Percentiles rank a stretch among this genome's conserved stretches.
These are phyloP conservation scores for Ganoderma boninense DNA, from an alignment of 1,284 basidiomycete genomes.

Conservation along the genomic window DNA sequence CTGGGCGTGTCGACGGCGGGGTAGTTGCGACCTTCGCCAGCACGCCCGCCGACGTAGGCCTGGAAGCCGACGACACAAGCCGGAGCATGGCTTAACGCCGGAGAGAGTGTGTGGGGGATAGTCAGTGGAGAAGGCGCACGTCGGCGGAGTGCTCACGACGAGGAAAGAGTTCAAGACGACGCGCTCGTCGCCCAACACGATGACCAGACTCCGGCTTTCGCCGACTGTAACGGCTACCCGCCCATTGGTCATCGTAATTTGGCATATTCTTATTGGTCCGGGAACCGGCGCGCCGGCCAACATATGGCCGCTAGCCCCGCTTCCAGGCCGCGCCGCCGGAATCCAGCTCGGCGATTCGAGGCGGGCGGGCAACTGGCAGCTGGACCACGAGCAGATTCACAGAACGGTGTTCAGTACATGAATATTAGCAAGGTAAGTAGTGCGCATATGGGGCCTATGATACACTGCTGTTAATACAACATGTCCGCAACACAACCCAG, in stretches of 20 bases:
- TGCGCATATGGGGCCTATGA: conserved; percentile 20
- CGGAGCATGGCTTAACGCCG: conserved; percentile 60
- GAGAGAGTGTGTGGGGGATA: conserved; percentile 22
- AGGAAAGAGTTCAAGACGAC: conserved; percentile 31
- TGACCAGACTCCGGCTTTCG: conserved; percentile 39
- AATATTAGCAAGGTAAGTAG: conserved; percentile 4
- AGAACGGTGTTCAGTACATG: neutral
- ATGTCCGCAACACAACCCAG: conserved; percentile 28
- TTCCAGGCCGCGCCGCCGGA: neutral
- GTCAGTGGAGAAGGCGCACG: conserved; percentile 34
- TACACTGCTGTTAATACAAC: conserved; percentile 35
- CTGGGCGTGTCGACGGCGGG: conserved; percentile 50
- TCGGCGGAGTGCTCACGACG: conserved; percentile 39
- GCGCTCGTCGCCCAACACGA: conserved; percentile 36
- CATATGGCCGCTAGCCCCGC: neutral
- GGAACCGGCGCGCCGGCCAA: neutral
- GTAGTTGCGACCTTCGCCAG: conserved; percentile 66
- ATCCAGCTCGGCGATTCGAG: neutral
- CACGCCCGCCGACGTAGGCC: conserved; percentile 69
- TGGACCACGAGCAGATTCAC: neutral
- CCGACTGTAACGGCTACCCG: conserved; percentile 31
- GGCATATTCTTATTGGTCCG: conserved; percentile 14
- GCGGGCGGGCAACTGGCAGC: neutral
- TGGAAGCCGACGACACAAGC: conserved; percentile 60
- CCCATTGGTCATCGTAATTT: conserved; percentile 25